phyloP scores from a whole-genome alignment of 1,284 basidiomycete genomes.

The Exobasidium rhododendri region DNA sequence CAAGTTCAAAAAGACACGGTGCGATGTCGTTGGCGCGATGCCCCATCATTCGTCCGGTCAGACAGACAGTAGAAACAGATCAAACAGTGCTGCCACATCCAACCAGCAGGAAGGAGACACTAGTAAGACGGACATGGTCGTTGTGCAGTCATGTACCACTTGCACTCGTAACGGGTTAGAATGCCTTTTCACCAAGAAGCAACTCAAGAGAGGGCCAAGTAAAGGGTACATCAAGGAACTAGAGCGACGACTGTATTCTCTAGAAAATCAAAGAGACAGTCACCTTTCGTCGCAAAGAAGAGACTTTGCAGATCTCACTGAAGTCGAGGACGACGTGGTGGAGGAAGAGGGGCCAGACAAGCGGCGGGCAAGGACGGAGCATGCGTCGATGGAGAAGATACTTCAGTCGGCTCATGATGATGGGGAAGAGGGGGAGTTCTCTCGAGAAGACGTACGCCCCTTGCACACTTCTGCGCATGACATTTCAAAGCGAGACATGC shows the following conservation, averaged over 20 bases:
- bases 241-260: slow-evolving; percentile 35
- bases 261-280: slow-evolving; percentile 21
- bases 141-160: slow-evolving; percentile 38
- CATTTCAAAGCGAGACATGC: no score
- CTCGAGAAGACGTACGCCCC: no score
- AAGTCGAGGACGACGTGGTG: no score
- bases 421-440: no score
- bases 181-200: slow-evolving; percentile 35
- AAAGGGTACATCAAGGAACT: slow-evolving; percentile 46
- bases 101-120: no score
- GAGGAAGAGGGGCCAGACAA: no score
- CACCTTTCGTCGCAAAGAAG: background rate
- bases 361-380: no score
- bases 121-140: slow-evolving; percentile 36
- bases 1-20: slow-evolving; percentile 33
- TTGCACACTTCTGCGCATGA: no score
- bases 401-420: no score
- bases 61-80: background rate
- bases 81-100: no score
- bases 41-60: slow-evolving; percentile 28
- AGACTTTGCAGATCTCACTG: no score
- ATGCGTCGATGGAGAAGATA: no score
- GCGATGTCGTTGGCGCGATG: slow-evolving; percentile 35
- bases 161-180: slow-evolving; percentile 29
- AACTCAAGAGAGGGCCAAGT: slow-evolving; percentile 35